Percentiles rank a stretch among this genome's conserved stretches.
These are phyloP conservation scores for Ilyonectria destructans DNA, from an alignment of 2,329 filamentous ascomycete genomes.

Conservation along the genomic window DNA sequence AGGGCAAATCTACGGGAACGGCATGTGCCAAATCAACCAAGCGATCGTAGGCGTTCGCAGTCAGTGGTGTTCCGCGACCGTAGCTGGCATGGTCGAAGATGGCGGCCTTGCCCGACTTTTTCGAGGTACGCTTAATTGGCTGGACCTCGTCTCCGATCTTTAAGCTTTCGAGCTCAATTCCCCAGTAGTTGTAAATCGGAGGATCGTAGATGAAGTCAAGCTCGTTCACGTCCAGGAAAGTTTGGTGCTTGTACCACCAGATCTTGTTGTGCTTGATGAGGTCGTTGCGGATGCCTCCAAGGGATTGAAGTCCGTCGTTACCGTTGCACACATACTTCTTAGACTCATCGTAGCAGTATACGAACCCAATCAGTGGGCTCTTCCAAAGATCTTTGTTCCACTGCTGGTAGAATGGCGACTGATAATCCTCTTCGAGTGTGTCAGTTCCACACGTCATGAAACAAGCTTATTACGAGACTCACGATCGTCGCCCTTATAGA, in stretches of 20 bases:
- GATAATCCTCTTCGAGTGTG: slow-evolving; percentile 17
- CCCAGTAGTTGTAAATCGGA: slow-evolving; percentile 32
- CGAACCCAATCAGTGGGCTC: slow-evolving; percentile 22
- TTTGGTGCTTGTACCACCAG: slow-evolving; percentile 31
- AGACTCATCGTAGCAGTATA: slow-evolving; percentile 27
- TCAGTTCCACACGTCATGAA: neutral
- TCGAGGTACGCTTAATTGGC: slow-evolving; percentile 17
- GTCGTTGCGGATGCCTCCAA: slow-evolving; percentile 23
- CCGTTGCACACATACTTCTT: slow-evolving; percentile 26
- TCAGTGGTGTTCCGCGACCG: slow-evolving; percentile 24
- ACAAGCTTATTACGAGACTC: neutral
- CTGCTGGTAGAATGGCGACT: slow-evolving; percentile 31
- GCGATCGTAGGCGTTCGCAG: slow-evolving; percentile 20
- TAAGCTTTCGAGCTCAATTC: slow-evolving; percentile 22
- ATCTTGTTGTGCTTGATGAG: slow-evolving; percentile 31
- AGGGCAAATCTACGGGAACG: slow-evolving; percentile 10
- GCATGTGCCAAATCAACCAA: slow-evolving; percentile 26
- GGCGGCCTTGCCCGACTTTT: slow-evolving; percentile 28
- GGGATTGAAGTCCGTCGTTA: slow-evolving; percentile 26
- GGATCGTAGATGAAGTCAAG: slow-evolving; percentile 29
- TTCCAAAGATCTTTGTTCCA: slow-evolving; percentile 25
- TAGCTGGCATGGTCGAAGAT: slow-evolving; percentile 32
- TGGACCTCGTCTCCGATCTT: slow-evolving; percentile 23
- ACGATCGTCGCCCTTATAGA: slow-evolving; percentile 23
- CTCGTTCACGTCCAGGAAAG: slow-evolving; percentile 21